Evolutionary conservation across 495 filamentous ascomycete genomes (phyloP), one percentile per base, ranked within the genome.

Genomic region (Xylaria nigripes): DNA sequence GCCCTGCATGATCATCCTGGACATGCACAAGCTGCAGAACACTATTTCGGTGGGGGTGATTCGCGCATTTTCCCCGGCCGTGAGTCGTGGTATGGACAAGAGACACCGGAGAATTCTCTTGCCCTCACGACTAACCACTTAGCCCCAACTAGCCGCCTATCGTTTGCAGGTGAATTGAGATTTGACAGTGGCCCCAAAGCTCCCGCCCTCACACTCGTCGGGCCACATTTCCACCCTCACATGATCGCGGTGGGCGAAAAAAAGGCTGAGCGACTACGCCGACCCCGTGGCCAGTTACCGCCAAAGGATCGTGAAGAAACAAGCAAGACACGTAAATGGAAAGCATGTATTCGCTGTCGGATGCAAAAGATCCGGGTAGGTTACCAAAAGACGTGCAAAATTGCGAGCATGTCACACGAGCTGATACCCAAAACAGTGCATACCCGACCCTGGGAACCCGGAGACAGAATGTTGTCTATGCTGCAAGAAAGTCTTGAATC

Each of bases 291-390:
- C 18, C 52, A 52, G 21, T 22, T 59, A 19, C 32, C 44, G 6
- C 45, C 32, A 5, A 57, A 50, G 18, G 45, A 58, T 13, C 66
- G 69, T 18, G 61, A 50, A 29, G 58, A 67, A 32, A 69, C 67
- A 21, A 65, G 59, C 36, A 67, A 63, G 21, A 72, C 71, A 2
- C 64, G 71, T 32, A 66, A 57, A 41, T 45, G 68, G 24, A 69
- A 67, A 21, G 73, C 73, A 2, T 77, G 74, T 51, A 57, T 74
- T 50, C 68, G 74, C 42, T 77, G 74, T 48, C 71, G 69, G 27
- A 68, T 65, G 54, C 72, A 76, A 51, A 67, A 68, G 22, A 62
- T 72, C 47, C 67, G 61, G 45, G 74, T 77, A 66, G 57, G 72
- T 66, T 23, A 36, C 45, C 18, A 9, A 46, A 36, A 53, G 38